These are phyloP conservation scores for Pyrenochaeta sp. DNA, from an alignment of 2,329 filamentous ascomycete genomes.

Conservation along the genomic window DNA sequence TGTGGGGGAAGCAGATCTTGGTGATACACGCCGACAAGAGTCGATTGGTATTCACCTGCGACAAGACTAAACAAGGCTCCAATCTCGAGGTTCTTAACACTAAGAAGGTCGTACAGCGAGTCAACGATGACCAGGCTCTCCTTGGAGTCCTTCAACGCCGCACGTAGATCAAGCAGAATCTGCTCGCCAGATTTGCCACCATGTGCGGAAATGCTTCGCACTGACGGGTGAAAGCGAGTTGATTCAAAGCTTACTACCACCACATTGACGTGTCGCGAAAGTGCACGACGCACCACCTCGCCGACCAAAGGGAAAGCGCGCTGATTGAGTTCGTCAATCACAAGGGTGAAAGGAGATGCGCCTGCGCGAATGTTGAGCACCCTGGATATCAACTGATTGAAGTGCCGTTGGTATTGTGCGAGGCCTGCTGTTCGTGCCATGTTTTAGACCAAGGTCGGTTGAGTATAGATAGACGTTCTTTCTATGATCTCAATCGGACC, in stretches of 20 bases:
- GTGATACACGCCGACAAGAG: conserved; percentile 83
- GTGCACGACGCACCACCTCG: conserved; percentile 77
- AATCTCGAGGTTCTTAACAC: conserved; percentile 53
- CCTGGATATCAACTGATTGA: conserved; percentile 82
- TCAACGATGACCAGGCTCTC: conserved; percentile 76
- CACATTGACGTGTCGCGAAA: conserved; percentile 64
- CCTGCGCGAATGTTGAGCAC: conserved; percentile 79
- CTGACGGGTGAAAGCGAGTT: conserved; percentile 67
- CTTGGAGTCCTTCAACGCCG: conserved; percentile 26
- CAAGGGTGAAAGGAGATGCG: conserved; percentile 83
- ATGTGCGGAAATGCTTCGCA: conserved; percentile 71
- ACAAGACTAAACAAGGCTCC: conserved; percentile 72
- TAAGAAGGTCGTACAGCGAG: conserved; percentile 71
- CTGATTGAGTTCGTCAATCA: conserved; percentile 87
- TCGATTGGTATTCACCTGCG: conserved; percentile 69
- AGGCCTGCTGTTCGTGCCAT: conserved; percentile 31
- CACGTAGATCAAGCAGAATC: conserved; percentile 37
- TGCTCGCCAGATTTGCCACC: conserved; percentile 68
- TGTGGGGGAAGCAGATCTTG: conserved; percentile 71
- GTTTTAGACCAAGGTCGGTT: too few species aligned
- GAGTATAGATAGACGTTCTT: conserved; percentile 8
- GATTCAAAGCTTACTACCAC: conserved; percentile 83
- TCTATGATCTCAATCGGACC: too few species aligned
- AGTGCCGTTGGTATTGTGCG: conserved; percentile 78
- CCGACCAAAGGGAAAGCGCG: conserved; percentile 71